phyloP scores from a whole-genome alignment of 1,139 yeast genomes.

The Hanseniaspora uvarum region DNA sequence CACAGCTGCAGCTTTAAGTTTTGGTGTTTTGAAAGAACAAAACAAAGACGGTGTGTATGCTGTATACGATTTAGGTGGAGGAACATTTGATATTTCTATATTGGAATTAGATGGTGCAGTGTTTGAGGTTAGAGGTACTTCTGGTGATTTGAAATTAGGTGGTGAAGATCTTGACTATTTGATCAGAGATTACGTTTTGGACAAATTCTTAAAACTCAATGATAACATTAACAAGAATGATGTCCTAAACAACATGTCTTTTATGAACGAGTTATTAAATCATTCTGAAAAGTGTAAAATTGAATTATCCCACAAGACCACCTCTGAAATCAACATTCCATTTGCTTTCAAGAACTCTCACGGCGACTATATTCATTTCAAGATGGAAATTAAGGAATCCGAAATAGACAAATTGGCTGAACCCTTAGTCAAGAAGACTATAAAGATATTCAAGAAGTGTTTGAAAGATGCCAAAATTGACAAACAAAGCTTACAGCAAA shows the following conservation, averaged over 20 bases:
- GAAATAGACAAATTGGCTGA: constrained; percentile 55
- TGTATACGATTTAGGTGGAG: constrained; percentile 75
- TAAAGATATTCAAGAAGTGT: constrained; percentile 58
- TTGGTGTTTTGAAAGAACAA: constrained; percentile 45
- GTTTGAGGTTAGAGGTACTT: constrained; percentile 72
- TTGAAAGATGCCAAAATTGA: constrained; percentile 59
- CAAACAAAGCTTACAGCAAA: constrained; percentile 54
- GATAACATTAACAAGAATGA: constrained; percentile 16
- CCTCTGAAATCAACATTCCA: constrained; percentile 52
- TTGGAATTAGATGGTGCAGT: constrained; percentile 73
- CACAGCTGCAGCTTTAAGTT: constrained; percentile 74
- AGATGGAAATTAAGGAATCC: constrained; percentile 45
- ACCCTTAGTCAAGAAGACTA: constrained; percentile 50
- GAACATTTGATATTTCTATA: constrained; percentile 72
- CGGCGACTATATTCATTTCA: constrained; percentile 28
- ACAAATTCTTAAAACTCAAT: constrained; percentile 36
- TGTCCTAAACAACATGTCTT: constrained; percentile 22
- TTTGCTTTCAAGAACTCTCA: constrained; percentile 39
- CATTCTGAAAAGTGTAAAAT: constrained; percentile 66
- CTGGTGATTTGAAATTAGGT: constrained; percentile 75
- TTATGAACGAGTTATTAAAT: constrained; percentile 56
- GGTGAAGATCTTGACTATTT: constrained; percentile 73
- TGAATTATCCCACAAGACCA: constrained; percentile 52
- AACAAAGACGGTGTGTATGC: constrained; percentile 49
- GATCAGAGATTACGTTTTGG: constrained; percentile 45